Base-by-base conservation (phyloP, 345 rosid genomes). In the Pugionium cornutum region DNA sequence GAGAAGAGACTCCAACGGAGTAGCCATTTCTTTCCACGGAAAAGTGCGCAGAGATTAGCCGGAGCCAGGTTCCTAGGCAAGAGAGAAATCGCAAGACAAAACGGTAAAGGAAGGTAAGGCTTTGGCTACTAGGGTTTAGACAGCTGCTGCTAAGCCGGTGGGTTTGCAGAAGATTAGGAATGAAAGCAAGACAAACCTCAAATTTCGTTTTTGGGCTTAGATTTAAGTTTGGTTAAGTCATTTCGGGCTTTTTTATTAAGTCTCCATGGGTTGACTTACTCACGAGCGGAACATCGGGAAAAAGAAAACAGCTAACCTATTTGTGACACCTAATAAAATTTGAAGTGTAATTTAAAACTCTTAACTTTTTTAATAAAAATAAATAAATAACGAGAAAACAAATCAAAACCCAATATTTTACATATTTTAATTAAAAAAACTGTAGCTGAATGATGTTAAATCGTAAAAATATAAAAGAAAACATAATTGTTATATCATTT, bases 1-100 rank as follows among this genome's bases (percentile, higher is more conserved):
- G 67, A 73, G 53, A 37, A 89, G 82, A 64, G 80, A 68, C 66
- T 84, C 87, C 52, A 78, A 5, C 8, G 85, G 80, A 69, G 80
- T 82, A 70, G 75, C 84, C 94, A 89, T 89, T 68, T 62, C 64
- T 48, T 62, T 54, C 29, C 43, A 57, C 52, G 59, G 48, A 66
- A 66, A 60, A 40, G 50, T 41, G 34, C 7, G 54, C 62, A 48
- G 70, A 30, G 62, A 61, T 25, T 44, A 11, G 44, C 34, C 41
- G n/a, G 55, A 45, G 62, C 68, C 68, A 61, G 62, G 47, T 51
- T 34, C 46, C 28, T 51, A 43, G 47, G 40, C 61, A 34, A 62
- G 42, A 44, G 2, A 47, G 42, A 39, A 0, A 48, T 54, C 41
- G 75, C 5, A n/a, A 45, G 32, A 9, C 61, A 36, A 70, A 53